These are phyloP conservation scores for Lizonia empirigonia DNA, from an alignment of 2,329 filamentous ascomycete species.

Conservation along the genomic window DNA sequence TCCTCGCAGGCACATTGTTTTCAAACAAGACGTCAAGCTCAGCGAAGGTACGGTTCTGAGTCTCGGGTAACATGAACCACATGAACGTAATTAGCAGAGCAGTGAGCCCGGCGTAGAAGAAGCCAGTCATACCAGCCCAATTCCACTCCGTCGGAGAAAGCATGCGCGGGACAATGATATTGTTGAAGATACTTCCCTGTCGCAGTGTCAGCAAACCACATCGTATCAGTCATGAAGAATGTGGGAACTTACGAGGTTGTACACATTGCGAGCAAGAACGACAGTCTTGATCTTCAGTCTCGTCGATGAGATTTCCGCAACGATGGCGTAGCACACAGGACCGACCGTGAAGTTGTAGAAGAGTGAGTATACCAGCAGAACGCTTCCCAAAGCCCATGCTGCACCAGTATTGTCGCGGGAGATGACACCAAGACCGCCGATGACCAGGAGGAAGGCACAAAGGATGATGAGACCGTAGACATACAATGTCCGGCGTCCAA, in stretches of 20 bases:
- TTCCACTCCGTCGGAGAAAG: conserved; percentile 66
- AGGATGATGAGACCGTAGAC: conserved; percentile 6
- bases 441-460: conserved; percentile 55
- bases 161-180: conserved; percentile 70
- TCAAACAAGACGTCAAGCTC: conserved; percentile 50
- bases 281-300: conserved; percentile 89
- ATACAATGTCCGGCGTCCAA: conserved; percentile 13
- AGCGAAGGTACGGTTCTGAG: conserved; percentile 45
- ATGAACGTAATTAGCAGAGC: conserved; percentile 68
- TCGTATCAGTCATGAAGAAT: conserved; percentile 88
- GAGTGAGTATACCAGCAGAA: conserved; percentile 55
- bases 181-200: conserved; percentile 66
- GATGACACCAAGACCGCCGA: conserved; percentile 76
- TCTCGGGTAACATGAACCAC: conserved; percentile 58
- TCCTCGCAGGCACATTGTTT: conserved; percentile 23
- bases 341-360: conserved; percentile 85
- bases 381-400: conserved; percentile 36
- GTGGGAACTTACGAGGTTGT: conserved; percentile 64
- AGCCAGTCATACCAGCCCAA: conserved; percentile 75
- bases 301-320: conserved; percentile 79
- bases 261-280: conserved; percentile 77
- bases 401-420: conserved; percentile 54
- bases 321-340: conserved; percentile 85
- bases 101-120: conserved; percentile 83
- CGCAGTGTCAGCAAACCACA: conserved; percentile 56